phyloP scores from a whole-genome alignment of 495 filamentous ascomycete genomes.

The Penicillium egyptiacum region DNA sequence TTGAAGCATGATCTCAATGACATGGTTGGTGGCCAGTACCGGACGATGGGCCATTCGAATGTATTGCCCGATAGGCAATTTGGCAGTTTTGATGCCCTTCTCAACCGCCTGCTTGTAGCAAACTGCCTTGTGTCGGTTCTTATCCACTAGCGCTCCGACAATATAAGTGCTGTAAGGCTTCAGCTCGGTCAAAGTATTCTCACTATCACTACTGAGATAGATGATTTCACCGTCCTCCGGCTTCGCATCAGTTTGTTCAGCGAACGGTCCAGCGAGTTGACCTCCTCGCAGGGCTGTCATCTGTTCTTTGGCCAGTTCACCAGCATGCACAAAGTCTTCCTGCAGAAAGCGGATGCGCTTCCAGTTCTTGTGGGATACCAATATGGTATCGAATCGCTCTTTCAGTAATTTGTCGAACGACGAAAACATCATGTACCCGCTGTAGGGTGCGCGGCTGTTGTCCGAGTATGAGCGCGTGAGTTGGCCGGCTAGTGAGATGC shows the following conservation, averaged over 20 bases:
- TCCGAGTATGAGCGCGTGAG: slow-evolving; percentile 87
- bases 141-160: slow-evolving; percentile 91
- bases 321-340: slow-evolving; percentile 67
- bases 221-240: slow-evolving; percentile 61
- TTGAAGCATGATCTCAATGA: slow-evolving; percentile 90
- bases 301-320: slow-evolving; percentile 54
- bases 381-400: slow-evolving; percentile 72
- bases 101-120: slow-evolving; percentile 81
- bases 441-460: slow-evolving; percentile 65
- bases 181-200: slow-evolving; percentile 73
- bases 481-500: slow-evolving; percentile 77
- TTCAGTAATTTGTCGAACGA: slow-evolving; percentile 75
- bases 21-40: slow-evolving; percentile 90
- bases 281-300: slow-evolving; percentile 58
- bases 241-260: slow-evolving; percentile 39
- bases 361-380: slow-evolving; percentile 72
- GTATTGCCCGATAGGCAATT: slow-evolving; percentile 87
- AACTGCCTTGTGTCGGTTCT: slow-evolving; percentile 90
- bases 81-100: slow-evolving; percentile 78
- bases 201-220: slow-evolving; percentile 86
- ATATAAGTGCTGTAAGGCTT: slow-evolving; percentile 88
- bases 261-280: slow-evolving; percentile 54
- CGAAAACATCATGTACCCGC: slow-evolving; percentile 68
- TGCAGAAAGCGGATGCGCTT: slow-evolving; percentile 69
- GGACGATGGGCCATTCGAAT: slow-evolving; percentile 82